phyloP scores from a whole-genome alignment of 129 eudicot genomes.

The Helianthus annuus region HanXRQr2.0-SUNRISE NC_035444.2:6145305-6145804 shows the following conservation, averaged over 20 bases:
- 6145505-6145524: not conserved
- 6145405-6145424: not conserved
- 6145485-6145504: not conserved
- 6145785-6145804: too few relatives aligned
- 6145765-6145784: too few relatives aligned
- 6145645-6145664: too few relatives aligned
- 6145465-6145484: not conserved
- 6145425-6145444: not conserved
- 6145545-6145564: not conserved
- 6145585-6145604: too few relatives aligned
- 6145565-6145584: too few relatives aligned
- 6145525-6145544: not conserved
- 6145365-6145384: not conserved
- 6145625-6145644: too few relatives aligned
- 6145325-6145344: conserved; percentile 12
- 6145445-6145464: not conserved
- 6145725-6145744: too few relatives aligned
- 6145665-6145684: too few relatives aligned
- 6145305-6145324: not conserved
- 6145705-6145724: too few relatives aligned
- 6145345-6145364: not conserved
- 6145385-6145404: not conserved
- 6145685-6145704: too few relatives aligned
- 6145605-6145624: too few relatives aligned
- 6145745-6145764: too few relatives aligned